Evolutionary conservation across 495 filamentous ascomycete species (phyloP).

Genomic region (Penicillium coffeae): DNA sequence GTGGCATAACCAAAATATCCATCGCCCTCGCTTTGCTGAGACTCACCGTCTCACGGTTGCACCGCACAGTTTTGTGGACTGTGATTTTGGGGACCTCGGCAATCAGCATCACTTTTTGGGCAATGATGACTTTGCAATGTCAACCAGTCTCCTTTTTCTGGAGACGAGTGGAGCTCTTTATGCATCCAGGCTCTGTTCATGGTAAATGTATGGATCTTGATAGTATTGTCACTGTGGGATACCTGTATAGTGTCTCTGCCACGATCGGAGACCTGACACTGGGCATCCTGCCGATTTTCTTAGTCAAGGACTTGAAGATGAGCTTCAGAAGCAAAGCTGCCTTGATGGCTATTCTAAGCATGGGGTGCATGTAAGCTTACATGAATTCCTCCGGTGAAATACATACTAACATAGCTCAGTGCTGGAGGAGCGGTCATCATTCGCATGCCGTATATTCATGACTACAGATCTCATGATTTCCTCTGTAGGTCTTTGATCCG

Average conservation of each 20-base stretch:
- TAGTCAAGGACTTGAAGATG: constrained; percentile 41
- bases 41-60: constrained; percentile 18
- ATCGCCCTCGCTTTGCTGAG: constrained; percentile 37
- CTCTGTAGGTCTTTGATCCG: constrained; percentile 9
- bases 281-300: constrained; percentile 32
- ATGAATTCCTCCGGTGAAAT: neutral
- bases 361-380: constrained; percentile 38
- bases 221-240: constrained; percentile 31
- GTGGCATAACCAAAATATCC: constrained; percentile 27
- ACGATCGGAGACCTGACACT: constrained; percentile 38
- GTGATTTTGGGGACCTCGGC: constrained; percentile 29
- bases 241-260: constrained; percentile 42
- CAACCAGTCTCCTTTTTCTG: constrained; percentile 40
- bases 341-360: constrained; percentile 34
- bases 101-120: constrained; percentile 33
- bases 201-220: constrained; percentile 34
- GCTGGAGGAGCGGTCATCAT: constrained; percentile 38
- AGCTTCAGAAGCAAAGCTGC: constrained; percentile 31
- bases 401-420: constrained; percentile 11
- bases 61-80: constrained; percentile 25
- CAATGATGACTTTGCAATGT: constrained; percentile 41
- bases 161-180: constrained; percentile 18
- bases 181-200: constrained; percentile 2
- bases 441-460: constrained; percentile 27
- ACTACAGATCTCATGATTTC: constrained; percentile 15